phyloP scores from a whole-genome alignment of 768 basidiomycete genomes.

The Cystofilobasidium capitatum region DNA sequence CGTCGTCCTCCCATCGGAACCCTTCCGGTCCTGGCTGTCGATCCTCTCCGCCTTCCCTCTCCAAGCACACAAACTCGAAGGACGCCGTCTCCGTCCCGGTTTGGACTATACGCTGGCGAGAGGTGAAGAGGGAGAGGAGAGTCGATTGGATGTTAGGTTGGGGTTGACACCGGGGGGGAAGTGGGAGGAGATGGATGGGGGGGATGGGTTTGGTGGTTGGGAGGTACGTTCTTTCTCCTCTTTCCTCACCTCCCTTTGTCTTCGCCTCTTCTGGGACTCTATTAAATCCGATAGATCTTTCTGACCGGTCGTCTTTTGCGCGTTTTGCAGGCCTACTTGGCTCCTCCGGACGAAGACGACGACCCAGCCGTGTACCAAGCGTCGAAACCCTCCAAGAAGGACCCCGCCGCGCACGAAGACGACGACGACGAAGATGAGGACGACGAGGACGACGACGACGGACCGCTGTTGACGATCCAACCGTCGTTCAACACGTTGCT shows the following conservation, averaged over 20 bases:
- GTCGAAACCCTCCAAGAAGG: constrained; percentile 41
- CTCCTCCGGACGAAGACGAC: constrained; percentile 85
- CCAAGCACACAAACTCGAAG: constrained; percentile 61
- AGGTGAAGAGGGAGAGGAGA: constrained; percentile 46
- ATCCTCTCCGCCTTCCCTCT: constrained; percentile 64
- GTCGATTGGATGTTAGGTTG: constrained; percentile 73
- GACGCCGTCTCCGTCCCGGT: constrained; percentile 79
- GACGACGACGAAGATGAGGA: constrained; percentile 43
- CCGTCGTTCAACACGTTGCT: constrained; percentile 82
- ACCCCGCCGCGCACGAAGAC: constrained; percentile 35
- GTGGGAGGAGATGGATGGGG: constrained; percentile 38
- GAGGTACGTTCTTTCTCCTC: constrained; percentile 51
- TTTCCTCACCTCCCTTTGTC: no score
- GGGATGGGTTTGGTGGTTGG: constrained; percentile 77
- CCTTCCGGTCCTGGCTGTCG: constrained; percentile 53
- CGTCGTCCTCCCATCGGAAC: constrained; percentile 28
- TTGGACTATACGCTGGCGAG: constrained; percentile 88
- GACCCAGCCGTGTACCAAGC: constrained; percentile 87
- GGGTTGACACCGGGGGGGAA: constrained; percentile 61
- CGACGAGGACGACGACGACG: constrained; percentile 53
- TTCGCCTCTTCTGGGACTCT: no score
- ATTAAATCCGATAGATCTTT: no score
- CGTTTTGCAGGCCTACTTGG: constrained; percentile 69
- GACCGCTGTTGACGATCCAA: constrained; percentile 73
- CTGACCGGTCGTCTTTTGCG: neutral